Base-by-base conservation (phyloP, 2,329 filamentous ascomycete genomes). In the Colletotrichum limetticola region DNA sequence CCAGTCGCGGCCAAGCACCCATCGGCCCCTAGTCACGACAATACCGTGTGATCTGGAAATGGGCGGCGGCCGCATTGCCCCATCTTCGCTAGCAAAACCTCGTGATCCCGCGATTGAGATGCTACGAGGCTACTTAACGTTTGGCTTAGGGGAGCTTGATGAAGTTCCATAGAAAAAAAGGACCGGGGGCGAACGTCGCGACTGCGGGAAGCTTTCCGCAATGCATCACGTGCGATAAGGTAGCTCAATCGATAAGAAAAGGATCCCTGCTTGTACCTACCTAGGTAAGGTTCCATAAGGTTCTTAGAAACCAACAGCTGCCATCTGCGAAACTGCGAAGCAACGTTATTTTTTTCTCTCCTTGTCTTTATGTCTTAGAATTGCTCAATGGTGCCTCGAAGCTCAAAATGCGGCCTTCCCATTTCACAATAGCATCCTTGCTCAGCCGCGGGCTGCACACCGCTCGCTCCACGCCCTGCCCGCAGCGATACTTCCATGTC, bases 401-500 rank as follows among this genome's bases (percentile, higher is more conserved):
- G 42, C 16, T 66, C 60, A 66, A 26, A 6, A 75, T 75, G 74
- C 67, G 74, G 35, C 49, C 32, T 19, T 73, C 69, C 22, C 66
- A 70, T 53, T 26, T 61, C 22, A 74, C 67, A 16, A 60, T 74
- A 59, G 63, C 72, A 16, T 57, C 73, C n/a, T 62, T 26, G 5
- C 26, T 75, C 53, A 73, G 56, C 56, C 72, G 69, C 9, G 66
- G 73, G 57, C 28, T 75, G 46, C 69, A 71, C 37, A 71, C 63
- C 28, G 63, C 59, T 8, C 58, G 59, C 9, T 57, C 66, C 11
- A 57, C 35, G 3, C 57, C 68, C 24, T 67, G 64, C 30, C 78
- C 79, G 11, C 73, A 76, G 59, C 82, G 83, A 32, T 78, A 78
- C 68, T 87, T 90, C 74, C 87, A 89, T 80, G 80, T 86, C 73